Evolutionary conservation across 2,329 filamentous ascomycete genomes (phyloP).

Genomic region (Verticillium isaacii): DNA sequence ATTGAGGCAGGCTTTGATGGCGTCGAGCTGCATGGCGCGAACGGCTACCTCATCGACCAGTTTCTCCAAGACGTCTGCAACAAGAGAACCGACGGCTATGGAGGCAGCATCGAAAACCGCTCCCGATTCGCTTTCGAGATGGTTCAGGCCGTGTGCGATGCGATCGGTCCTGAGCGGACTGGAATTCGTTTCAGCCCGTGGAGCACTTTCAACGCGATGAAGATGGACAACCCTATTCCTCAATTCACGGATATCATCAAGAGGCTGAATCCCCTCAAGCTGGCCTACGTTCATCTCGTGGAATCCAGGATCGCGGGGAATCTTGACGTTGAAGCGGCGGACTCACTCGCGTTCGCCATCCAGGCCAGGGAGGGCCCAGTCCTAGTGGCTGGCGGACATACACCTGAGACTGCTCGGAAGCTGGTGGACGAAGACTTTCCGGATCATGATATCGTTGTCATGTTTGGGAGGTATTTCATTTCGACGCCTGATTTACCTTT

Average conservation of each 20-base stretch:
- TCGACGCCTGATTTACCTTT: constrained; percentile 24
- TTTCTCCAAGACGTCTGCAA: constrained; percentile 50
- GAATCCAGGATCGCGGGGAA: constrained; percentile 48
- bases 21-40: constrained; percentile 55
- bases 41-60: constrained; percentile 58
- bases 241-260: constrained; percentile 57
- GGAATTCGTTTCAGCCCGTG: constrained; percentile 58
- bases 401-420: constrained; percentile 14
- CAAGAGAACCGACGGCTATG: constrained; percentile 44
- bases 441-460: constrained; percentile 24
- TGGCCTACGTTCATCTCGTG: constrained; percentile 59
- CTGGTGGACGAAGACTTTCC: constrained; percentile 24
- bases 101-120: constrained; percentile 47
- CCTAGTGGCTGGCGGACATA: constrained; percentile 30
- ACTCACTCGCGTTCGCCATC: constrained; percentile 28
- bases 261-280: constrained; percentile 42
- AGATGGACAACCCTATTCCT: constrained; percentile 55
- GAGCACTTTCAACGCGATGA: constrained; percentile 58
- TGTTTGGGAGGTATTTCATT: constrained; percentile 26
- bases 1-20: constrained; percentile 64
- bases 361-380: constrained; percentile 24
- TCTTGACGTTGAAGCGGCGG: constrained; percentile 29
- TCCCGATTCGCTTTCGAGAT: constrained; percentile 47
- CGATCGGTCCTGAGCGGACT: constrained; percentile 44
- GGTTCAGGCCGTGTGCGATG: constrained; percentile 29